phyloP scores from a whole-genome alignment of 805 yeast genomes.

The Candida nonsorbophila region DNA sequence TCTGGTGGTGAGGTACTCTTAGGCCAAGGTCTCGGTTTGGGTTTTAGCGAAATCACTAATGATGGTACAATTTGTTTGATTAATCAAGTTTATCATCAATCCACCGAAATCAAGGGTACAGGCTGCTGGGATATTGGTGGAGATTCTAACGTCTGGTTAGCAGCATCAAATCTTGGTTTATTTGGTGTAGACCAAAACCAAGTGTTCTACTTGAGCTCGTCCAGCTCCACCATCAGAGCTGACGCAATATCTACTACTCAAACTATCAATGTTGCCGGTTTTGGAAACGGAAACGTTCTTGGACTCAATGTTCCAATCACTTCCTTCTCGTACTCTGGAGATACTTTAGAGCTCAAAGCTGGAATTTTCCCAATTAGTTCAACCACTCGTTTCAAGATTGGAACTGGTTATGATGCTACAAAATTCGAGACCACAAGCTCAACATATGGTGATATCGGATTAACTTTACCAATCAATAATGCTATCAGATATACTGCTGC shows the following conservation, averaged over 20 bases:
- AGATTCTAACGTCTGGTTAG: constrained; percentile 11
- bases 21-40: constrained; percentile 8
- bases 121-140: constrained; percentile 20
- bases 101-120: constrained; percentile 14
- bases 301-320: constrained; percentile 7
- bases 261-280: constrained; percentile 18
- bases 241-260: constrained; percentile 10
- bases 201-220: constrained; percentile 13
- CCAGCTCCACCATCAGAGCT: constrained; percentile 13
- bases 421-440: constrained; percentile 4
- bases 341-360: background rate
- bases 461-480: constrained; percentile 5
- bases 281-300: constrained; percentile 18
- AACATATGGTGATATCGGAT: constrained; percentile 9
- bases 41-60: constrained; percentile 13
- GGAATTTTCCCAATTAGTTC: constrained; percentile 1
- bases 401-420: constrained; percentile 13
- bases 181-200: constrained; percentile 10
- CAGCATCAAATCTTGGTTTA: constrained; percentile 4
- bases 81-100: constrained; percentile 16
- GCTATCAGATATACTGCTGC: constrained; percentile 9
- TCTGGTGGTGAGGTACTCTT: constrained; percentile 10
- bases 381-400: constrained; percentile 11
- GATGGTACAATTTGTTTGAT: constrained; percentile 22
- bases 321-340: constrained; percentile 1